Base-by-base conservation (phyloP, 495 filamentous ascomycete genomes). In the Penicillium antarcticum region DNA sequence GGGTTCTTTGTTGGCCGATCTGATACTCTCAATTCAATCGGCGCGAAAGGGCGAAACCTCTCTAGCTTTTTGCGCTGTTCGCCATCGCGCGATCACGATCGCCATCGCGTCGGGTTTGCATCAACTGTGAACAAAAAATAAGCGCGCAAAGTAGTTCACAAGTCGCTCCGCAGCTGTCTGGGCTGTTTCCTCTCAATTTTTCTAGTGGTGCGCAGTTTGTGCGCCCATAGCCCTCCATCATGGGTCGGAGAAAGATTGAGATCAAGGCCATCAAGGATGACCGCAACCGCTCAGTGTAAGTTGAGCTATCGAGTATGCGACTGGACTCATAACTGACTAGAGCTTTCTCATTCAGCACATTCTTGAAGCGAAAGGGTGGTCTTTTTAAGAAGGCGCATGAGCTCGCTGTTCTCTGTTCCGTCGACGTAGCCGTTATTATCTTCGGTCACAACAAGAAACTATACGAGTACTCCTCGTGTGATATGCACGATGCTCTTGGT, bases 211-310 rank as follows among this genome's bases (percentile, higher is more conserved):
- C 57, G 49, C 46, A 37, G 32, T 36, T 49, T 24, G 18, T 47
- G 55, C 52, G 56, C 52, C 42, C 50, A 35, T 52, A 54, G 41
- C 32, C 29, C 23, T 49, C 49, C 63, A 60, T 45, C 51, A 87
- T 87, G 84, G 84, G 84, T 62, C 76, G 84, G 58, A 73, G 84
- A 68, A 87, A 89, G 86, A 98, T 98, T 69, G 94, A 97, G 76
- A 98, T 98, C 80, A 97, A 97, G 77, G 88, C 95, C 48, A 98
- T 98, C 80, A 96, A 96, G 76, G 94, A 98, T 84, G 94, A 98
- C 69, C 83, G 94, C 65, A 98, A 98, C 67, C 91, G 94, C 66
- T 97, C 92, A 57, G 94, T 96, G 92, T 97, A 89, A 77, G 92
- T 80, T 33, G 18, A 41, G 14, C 29, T 17, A 29, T 11, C 45